A percentile compares a stretch with the other conserved stretches of the same genome.
phyloP scores from a whole-genome alignment of 2,329 filamentous ascomycete genomes.

The Cladobotryum protrusum region DNA sequence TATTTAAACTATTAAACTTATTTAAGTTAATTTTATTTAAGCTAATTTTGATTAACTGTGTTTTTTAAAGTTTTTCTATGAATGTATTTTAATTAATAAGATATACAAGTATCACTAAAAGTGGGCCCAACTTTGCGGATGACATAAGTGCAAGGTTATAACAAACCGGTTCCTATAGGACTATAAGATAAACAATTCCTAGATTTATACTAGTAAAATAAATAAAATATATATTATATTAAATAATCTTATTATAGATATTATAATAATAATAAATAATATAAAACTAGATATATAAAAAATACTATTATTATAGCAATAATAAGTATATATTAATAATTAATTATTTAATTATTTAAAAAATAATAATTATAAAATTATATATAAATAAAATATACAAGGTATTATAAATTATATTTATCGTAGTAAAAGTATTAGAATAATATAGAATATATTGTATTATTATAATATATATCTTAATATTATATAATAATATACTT shows the following conservation, averaged over 20 bases:
- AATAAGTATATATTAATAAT: conserved; percentile 6
- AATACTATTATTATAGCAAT: too few relatives aligned
- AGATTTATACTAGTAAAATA: neutral
- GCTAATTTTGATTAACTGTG: neutral
- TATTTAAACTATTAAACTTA: too few relatives aligned
- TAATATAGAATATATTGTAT: too few relatives aligned
- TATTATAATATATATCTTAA: too few relatives aligned
- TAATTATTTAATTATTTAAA: conserved; percentile 1
- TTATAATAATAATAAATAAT: too few relatives aligned
- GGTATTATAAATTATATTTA: neutral
- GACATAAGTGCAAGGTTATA: neutral
- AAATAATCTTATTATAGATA: conserved; percentile 1
- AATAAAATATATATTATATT: neutral
- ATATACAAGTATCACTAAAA: too few relatives aligned
- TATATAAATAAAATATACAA: neutral
- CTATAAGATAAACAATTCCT: too few relatives aligned
- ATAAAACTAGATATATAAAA: too few relatives aligned
- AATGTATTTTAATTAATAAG: neutral
- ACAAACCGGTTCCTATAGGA: neutral
- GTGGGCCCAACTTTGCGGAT: too few relatives aligned
- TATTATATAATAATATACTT: too few relatives aligned
- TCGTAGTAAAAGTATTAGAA: neutral
- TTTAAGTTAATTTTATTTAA: too few relatives aligned
- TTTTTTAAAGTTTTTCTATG: neutral
- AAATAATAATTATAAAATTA: too few relatives aligned